Conservation (phyloP, 257 asterid genomes). For the Penstemon eatonii region DNA sequence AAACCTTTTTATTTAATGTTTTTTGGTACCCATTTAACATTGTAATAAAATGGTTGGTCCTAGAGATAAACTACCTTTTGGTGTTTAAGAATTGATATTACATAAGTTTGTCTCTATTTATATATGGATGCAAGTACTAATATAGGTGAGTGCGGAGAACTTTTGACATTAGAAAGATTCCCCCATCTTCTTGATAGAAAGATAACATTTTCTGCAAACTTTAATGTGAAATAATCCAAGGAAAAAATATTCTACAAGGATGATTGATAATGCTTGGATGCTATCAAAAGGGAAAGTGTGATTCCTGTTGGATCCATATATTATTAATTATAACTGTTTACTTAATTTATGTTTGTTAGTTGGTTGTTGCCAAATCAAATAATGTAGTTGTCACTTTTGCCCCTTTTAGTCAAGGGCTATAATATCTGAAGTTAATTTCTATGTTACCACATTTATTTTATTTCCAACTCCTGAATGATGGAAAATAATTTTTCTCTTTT, state of each 20-base stretch:
- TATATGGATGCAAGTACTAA: neutral
- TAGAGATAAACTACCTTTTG: neutral
- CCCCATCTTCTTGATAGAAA: conserved; percentile 16
- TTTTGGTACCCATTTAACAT: neutral
- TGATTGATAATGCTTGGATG: conserved; percentile 22
- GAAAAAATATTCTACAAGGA: conserved; percentile 29
- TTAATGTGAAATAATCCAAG: conserved; percentile 18
- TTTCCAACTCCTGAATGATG: too few relatives aligned
- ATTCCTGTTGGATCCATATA: conserved; percentile 23
- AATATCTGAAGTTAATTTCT: too few relatives aligned
- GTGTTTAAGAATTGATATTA: too few relatives aligned
- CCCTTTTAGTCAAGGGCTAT: too few relatives aligned
- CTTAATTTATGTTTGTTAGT: neutral
- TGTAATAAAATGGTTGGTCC: conserved; percentile 9
- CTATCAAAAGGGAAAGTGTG: conserved; percentile 18
- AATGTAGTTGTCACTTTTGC: too few relatives aligned
- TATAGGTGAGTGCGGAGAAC: conserved; percentile 19
- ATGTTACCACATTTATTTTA: too few relatives aligned
- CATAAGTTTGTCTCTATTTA: neutral
- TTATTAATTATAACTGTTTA: neutral
- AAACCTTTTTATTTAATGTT: too few relatives aligned
- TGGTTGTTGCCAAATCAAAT: neutral
- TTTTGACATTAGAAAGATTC: conserved; percentile 35
- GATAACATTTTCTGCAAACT: conserved; percentile 16
- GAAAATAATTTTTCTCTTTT: too few relatives aligned